phyloP scores from a whole-genome alignment of 331 rosid species.

The Dryas integrifolia region DNA sequence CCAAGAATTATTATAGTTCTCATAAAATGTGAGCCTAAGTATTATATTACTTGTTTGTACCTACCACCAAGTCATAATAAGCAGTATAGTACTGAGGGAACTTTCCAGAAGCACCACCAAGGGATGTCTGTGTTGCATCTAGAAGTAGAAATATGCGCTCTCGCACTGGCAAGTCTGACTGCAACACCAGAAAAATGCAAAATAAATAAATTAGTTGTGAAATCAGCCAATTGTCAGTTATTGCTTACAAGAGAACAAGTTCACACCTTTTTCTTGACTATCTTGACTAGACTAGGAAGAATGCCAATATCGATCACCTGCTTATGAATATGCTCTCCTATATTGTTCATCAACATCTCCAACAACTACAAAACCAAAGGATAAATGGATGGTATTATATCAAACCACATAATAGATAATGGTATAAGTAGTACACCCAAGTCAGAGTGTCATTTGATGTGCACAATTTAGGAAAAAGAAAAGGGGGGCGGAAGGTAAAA shows the following conservation, averaged over 20 bases:
- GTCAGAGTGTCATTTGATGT: slow-evolving; percentile 1
- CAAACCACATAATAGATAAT: slow-evolving; percentile 25
- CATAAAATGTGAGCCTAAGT: neutral
- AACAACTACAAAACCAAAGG: slow-evolving; percentile 62
- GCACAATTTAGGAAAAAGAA: neutral
- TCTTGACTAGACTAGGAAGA: slow-evolving; percentile 80
- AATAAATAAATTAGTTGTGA: neutral
- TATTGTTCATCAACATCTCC: slow-evolving; percentile 97
- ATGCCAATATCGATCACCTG: slow-evolving; percentile 81
- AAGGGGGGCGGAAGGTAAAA: neutral
- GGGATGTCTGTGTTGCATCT: slow-evolving; percentile 97
- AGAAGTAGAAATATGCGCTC: slow-evolving; percentile 90
- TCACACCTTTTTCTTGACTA: slow-evolving; percentile 90
- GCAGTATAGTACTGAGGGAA: slow-evolving; percentile 89
- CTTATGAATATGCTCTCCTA: slow-evolving; percentile 81
- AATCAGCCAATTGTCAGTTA: neutral
- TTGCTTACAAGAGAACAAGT: slow-evolving; percentile 25
- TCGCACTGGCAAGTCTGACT: slow-evolving; percentile 87
- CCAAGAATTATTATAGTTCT: neutral
- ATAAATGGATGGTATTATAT: slow-evolving; percentile 21
- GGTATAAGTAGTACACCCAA: neutral
- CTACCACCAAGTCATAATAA: slow-evolving; percentile 91
- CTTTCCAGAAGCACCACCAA: slow-evolving; percentile 96
- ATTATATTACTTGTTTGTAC: slow-evolving; percentile 32
- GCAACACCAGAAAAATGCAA: slow-evolving; percentile 32